These are phyloP conservation scores for Skeletonema menzelii DNA, from an alignment of 108 stramenopile genomes.

Conservation along the genomic window DNA sequence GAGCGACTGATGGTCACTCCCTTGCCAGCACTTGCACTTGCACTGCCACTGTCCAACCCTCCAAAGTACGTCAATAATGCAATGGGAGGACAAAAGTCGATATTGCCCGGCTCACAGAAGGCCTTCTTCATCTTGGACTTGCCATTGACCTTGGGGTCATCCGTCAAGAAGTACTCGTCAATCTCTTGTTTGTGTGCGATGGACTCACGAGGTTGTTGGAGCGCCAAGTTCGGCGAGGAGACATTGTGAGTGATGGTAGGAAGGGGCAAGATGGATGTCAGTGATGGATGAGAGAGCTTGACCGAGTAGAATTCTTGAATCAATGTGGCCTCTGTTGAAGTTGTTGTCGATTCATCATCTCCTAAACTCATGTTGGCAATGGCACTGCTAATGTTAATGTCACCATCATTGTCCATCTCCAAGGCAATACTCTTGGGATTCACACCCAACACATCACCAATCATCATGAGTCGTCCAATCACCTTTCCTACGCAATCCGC, in stretches of 20 bases:
- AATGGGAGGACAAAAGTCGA: conserved; percentile 87
- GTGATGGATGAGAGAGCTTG: conserved; percentile 31
- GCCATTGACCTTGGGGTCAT: conserved; percentile 92
- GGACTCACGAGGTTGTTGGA: conserved; percentile 62
- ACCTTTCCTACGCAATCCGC: conserved; percentile 82
- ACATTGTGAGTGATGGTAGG: conserved; percentile 22
- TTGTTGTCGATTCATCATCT: conserved; percentile 3
- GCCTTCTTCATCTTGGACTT: conserved; percentile 98
- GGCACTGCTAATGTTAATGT: conserved; percentile 28
- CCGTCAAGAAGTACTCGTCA: conserved; percentile 80
- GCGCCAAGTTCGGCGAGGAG: conserved; percentile 19
- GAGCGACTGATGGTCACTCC: conserved; percentile 68
- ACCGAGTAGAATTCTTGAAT: conserved; percentile 44
- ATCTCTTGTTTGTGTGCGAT: conserved; percentile 84
- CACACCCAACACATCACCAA: conserved; percentile 81
- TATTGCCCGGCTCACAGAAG: conserved; percentile 96
- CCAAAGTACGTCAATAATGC: conserved; percentile 64
- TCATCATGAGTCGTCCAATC: conserved; percentile 81
- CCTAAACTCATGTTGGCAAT: conserved; percentile 53
- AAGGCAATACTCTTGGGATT: conserved; percentile 69
- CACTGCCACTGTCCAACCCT: conserved; percentile 32
- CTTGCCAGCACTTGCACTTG: conserved; percentile 23
- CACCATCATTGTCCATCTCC: conserved; percentile 27
- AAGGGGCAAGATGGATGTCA: conserved; percentile 20
- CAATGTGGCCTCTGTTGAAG: conserved; percentile 35